A percentile compares a stretch with the other conserved stretches of the same genome.
phyloP scores from a whole-genome alignment of 192 early-diverging fungal species.

The Coemansia sp. region DNA sequence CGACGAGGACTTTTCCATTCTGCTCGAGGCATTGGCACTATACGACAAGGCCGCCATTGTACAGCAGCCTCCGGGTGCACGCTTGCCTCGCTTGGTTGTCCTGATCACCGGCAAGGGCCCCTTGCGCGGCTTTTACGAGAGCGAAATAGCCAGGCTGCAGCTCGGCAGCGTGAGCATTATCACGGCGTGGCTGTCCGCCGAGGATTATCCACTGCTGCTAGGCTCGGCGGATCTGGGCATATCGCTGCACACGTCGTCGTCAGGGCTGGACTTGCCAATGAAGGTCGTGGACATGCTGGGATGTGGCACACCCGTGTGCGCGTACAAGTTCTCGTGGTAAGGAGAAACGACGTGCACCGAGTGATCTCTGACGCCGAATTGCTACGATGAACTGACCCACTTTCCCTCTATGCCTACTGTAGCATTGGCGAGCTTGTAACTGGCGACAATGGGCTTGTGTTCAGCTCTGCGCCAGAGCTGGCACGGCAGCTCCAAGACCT shows the following conservation, averaged over 20 bases:
- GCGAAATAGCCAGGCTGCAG: constrained; percentile 59
- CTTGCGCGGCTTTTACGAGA: constrained; percentile 69
- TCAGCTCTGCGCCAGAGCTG: constrained; percentile 61
- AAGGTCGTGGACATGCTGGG: constrained; percentile 99
- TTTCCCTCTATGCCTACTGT: constrained; percentile 10
- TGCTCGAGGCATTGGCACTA: constrained; percentile 67
- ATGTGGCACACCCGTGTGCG: constrained; percentile 89
- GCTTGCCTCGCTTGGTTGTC: constrained; percentile 67
- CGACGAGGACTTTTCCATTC: constrained; percentile 92
- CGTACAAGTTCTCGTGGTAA: constrained; percentile 65
- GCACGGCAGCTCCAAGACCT: constrained; percentile 61
- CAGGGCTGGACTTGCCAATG: constrained; percentile 97
- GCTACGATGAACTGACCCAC: background rate
- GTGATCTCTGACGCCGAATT: background rate
- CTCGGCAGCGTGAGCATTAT: constrained; percentile 64
- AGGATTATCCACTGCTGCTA: constrained; percentile 87
- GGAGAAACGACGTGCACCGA: background rate
- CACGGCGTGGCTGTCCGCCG: constrained; percentile 79
- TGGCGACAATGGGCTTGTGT: constrained; percentile 71
- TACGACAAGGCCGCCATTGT: constrained; percentile 53
- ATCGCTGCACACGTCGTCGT: constrained; percentile 92
- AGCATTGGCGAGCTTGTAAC: constrained; percentile 69
- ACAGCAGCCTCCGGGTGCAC: constrained; percentile 5
- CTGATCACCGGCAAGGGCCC: constrained; percentile 96
- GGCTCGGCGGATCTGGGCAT: constrained; percentile 94